Conservation (phyloP, 371 early-diverging fungal species). For the Mucor circinelloides region DNA sequence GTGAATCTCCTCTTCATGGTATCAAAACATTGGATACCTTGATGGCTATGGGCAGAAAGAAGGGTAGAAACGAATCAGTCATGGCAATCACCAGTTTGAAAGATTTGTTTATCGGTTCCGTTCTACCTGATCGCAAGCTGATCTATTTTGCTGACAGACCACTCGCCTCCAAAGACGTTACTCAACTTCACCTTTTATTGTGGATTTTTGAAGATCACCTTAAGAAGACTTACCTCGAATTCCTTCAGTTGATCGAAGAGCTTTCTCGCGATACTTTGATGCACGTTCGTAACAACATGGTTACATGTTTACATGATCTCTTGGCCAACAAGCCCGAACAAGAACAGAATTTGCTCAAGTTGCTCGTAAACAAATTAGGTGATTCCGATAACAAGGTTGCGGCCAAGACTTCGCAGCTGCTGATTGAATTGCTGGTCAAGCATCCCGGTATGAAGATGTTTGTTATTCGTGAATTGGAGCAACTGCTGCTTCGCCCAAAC, state of each 20-base stretch:
- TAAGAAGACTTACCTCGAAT: slow-evolving; percentile 88
- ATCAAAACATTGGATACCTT: slow-evolving; percentile 78
- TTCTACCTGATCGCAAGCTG: slow-evolving; percentile 86
- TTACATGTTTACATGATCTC: slow-evolving; percentile 75
- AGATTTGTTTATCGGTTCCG: slow-evolving; percentile 80
- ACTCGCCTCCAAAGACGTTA: slow-evolving; percentile 59
- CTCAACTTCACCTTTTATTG: slow-evolving; percentile 72
- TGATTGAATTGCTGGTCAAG: slow-evolving; percentile 72
- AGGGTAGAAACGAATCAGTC: slow-evolving; percentile 84
- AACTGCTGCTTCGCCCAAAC: slow-evolving; percentile 75
- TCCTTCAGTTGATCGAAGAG: slow-evolving; percentile 81
- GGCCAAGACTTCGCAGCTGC: slow-evolving; percentile 77
- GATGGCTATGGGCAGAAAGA: slow-evolving; percentile 86
- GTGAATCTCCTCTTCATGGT: slow-evolving; percentile 90
- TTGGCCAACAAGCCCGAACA: slow-evolving; percentile 91
- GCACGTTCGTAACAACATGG: slow-evolving; percentile 79
- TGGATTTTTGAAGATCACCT: slow-evolving; percentile 95
- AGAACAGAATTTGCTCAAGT: slow-evolving; percentile 88
- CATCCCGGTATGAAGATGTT: slow-evolving; percentile 90
- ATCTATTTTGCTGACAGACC: slow-evolving; percentile 90
- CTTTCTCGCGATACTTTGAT: slow-evolving; percentile 85
- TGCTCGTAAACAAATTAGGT: slow-evolving; percentile 95
- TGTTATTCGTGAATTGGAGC: slow-evolving; percentile 86
- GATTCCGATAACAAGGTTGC: slow-evolving; percentile 89
- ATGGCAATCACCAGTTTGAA: slow-evolving; percentile 87